Evolutionary conservation across 1,139 yeast genomes (phyloP).

Genomic region (Candida tropicalis): DNA sequence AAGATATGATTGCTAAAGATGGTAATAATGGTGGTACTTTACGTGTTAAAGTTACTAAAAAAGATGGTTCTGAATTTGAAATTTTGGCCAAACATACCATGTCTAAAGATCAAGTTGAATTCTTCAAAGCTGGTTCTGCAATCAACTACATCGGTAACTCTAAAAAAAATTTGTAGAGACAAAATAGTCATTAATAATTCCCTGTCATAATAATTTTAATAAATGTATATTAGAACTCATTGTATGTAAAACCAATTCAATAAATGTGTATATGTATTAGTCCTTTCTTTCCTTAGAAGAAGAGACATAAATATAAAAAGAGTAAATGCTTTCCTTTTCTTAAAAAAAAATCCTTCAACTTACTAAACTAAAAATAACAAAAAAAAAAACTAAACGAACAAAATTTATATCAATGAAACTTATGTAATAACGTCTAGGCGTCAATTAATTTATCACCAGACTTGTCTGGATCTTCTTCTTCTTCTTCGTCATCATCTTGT

Average conservation of each 20-base stretch:
- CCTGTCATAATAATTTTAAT: not conserved
- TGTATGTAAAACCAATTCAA: too few relatives aligned
- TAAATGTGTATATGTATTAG: too few relatives aligned
- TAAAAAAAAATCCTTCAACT: too few relatives aligned
- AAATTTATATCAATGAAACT: constrained; percentile 25
- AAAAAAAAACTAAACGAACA: constrained; percentile 4
- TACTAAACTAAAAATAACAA: too few relatives aligned
- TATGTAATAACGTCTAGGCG: constrained; percentile 35
- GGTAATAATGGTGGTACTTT: constrained; percentile 89
- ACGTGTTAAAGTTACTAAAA: constrained; percentile 72
- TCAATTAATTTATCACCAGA: constrained; percentile 49
- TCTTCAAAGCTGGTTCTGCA: constrained; percentile 97
- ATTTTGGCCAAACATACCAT: constrained; percentile 88
- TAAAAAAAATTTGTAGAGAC: constrained; percentile 2
- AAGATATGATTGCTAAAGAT: constrained; percentile 74
- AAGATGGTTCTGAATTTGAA: constrained; percentile 68
- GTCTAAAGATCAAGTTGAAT: constrained; percentile 94
- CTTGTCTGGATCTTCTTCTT: constrained; percentile 31
- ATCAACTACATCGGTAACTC: constrained; percentile 84
- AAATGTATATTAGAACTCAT: constrained; percentile 2
- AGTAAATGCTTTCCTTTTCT: too few relatives aligned
- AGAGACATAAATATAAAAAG: too few relatives aligned
- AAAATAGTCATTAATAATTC: not conserved
- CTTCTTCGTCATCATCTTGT: constrained; percentile 58
- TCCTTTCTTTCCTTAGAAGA: too few relatives aligned